These are phyloP conservation scores for Spencermartinsiella ligniputridi DNA, from an alignment of 1,139 yeast genomes.

Conservation along the genomic window DNA sequence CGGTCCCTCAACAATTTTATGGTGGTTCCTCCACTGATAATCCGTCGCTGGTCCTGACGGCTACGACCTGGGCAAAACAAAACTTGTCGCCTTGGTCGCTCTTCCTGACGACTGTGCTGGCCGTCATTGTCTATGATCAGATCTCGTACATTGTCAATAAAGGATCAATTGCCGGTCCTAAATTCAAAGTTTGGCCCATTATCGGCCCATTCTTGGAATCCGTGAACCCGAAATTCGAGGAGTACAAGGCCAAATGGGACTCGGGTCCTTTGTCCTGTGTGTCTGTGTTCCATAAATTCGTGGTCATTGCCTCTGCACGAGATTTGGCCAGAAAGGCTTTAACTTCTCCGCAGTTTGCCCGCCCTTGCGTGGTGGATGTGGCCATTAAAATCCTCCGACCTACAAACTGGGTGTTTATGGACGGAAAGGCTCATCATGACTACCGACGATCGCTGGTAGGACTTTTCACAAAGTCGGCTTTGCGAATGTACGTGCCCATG, in stretches of 20 bases:
- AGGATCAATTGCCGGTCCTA: conserved; percentile 89
- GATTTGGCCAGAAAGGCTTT: conserved; percentile 88
- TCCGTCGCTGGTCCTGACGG: conserved; percentile 3
- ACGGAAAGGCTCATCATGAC: conserved; percentile 92
- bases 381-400: conserved; percentile 92
- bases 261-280: conserved; percentile 94
- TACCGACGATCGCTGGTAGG: conserved; percentile 90
- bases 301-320: conserved; percentile 86
- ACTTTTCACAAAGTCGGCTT: conserved; percentile 76
- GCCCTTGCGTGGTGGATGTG: conserved; percentile 97
- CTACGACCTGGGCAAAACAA: conserved; percentile 8
- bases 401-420: conserved; percentile 94
- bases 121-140: conserved; percentile 71
- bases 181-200: conserved; percentile 81
- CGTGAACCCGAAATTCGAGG: conserved; percentile 94
- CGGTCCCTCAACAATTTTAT: background rate
- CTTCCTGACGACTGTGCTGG: conserved; percentile 45
- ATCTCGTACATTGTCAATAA: conserved; percentile 69
- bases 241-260: conserved; percentile 87
- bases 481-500: conserved; percentile 76
- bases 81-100: conserved; percentile 41
- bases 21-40: background rate
- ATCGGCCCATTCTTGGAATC: conserved; percentile 96
- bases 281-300: conserved; percentile 95
- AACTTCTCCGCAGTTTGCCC: conserved; percentile 79